These are phyloP conservation scores for Puccinia brachypodii DNA, from an alignment of 1,284 basidiomycete species.

Conservation along the genomic window DNA sequence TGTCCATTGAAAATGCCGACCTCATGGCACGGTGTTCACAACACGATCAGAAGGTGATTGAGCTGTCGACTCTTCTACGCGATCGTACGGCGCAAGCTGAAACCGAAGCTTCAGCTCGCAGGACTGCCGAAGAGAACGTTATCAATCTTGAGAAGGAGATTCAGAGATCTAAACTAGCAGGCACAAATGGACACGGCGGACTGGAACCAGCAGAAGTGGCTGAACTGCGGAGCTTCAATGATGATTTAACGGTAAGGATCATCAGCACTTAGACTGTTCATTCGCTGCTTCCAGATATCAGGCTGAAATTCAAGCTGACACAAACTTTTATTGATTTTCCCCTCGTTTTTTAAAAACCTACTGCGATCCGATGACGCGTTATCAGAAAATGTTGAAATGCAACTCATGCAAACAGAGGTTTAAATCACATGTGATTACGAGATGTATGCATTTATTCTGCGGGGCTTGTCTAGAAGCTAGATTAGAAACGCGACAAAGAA, in stretches of 20 bases:
- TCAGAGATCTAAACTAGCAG: constrained; percentile 55
- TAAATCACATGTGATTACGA: constrained; percentile 81
- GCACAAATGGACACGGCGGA: constrained; percentile 58
- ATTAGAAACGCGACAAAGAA: constrained; percentile 85
- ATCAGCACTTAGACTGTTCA: not conserved
- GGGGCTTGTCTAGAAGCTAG: constrained; percentile 73
- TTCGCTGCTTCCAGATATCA: not conserved
- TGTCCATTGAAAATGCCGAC: constrained; percentile 51
- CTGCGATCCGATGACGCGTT: not conserved
- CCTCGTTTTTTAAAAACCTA: not conserved
- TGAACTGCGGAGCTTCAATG: constrained; percentile 57
- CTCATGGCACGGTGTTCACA: constrained; percentile 49
- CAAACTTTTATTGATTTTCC: not conserved
- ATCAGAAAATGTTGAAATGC: constrained; percentile 81
- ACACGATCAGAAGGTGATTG: constrained; percentile 56
- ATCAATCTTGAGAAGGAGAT: constrained; percentile 55
- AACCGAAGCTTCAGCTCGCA: constrained; percentile 54
- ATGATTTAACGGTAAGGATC: constrained; percentile 67
- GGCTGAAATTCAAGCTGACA: not conserved
- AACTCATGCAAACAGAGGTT: constrained; percentile 83
- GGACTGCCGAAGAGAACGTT: constrained; percentile 57
- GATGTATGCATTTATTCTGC: constrained; percentile 71
- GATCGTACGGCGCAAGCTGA: constrained; percentile 58
- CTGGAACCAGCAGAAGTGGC: constrained; percentile 60
- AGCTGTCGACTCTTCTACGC: constrained; percentile 56